phyloP scores from a whole-genome alignment of 306 rosid species.

The Macrotyloma uniflorum region DNA sequence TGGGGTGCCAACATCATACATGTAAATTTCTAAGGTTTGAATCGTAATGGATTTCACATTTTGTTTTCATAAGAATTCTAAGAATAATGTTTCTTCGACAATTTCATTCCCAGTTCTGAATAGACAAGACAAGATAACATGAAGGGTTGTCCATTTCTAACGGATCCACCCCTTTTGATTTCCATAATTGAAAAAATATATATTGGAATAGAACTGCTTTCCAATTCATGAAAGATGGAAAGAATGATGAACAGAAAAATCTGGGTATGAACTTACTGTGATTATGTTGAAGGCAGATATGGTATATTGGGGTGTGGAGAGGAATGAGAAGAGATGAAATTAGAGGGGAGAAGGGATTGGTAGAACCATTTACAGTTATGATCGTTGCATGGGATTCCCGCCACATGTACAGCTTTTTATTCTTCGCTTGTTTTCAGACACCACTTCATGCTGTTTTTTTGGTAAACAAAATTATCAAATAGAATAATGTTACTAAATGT shows the following conservation, averaged over 20 bases:
- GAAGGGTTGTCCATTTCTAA: neutral
- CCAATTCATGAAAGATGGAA: neutral
- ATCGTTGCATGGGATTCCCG: conserved; percentile 43
- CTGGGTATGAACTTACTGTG: conserved; percentile 16
- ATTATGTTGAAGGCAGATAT: neutral
- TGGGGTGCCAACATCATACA: neutral
- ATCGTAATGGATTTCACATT: neutral
- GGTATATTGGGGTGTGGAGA: conserved; percentile 16
- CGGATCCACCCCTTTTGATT: neutral
- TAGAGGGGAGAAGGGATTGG: conserved; percentile 14
- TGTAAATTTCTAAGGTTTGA: neutral
- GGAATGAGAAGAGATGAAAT: neutral
- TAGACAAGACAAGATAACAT: neutral
- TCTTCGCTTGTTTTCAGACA: neutral
- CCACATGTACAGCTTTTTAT: conserved; percentile 10
- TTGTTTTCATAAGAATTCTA: neutral
- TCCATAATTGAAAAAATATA: neutral
- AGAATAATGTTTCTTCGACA: conserved; percentile 2
- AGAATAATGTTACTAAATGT: neutral
- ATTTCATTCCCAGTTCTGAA: neutral
- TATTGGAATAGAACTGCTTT: neutral
- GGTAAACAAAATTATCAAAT: neutral
- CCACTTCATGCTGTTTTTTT: neutral
- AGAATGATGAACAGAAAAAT: neutral
- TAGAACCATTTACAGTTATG: conserved; percentile 34